Base-by-base conservation (phyloP, 1,284 basidiomycete genomes). In the Boletus mariae region DNA sequence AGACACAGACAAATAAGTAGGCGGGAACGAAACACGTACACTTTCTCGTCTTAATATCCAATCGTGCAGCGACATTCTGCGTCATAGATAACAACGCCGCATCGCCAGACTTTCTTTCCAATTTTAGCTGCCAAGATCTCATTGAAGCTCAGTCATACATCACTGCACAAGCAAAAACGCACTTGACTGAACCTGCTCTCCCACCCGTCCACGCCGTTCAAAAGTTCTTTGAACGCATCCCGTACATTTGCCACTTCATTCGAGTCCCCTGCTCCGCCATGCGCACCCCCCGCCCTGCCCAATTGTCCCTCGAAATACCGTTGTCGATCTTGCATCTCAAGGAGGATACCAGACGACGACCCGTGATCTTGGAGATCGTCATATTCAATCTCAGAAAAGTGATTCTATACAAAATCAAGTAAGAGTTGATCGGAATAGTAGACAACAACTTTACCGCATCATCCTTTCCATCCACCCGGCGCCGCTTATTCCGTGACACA, bases 311-410 rank as follows among this genome's bases (percentile, higher is more conserved):
- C 87, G 55, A 90, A 91, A 64, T 90, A 91, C 11, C 85, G 78
- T 58, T 87, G 80, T 50, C 84, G 77, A 65, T 90, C 85, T 70
- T 87, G 80, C 80, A 98, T 92, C 59, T 95, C 85, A 34, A 98
- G 77, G 1, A 85, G 68, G 29, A 97, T 90, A 1, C 90, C 91
- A 8, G 75, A 67, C 0, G 83, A 79, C 1, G 75, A 65, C 49
- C 84, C 78, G 5, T 82, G 78, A 47, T 88, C 85, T 60, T 84
- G 85, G 28, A 99, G 75, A 65, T 98, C 96, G 49, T 92, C 87
- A 17, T 96, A 77, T 55, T 94, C 90, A 54, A 98, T 89, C 63
- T 92, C 85, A 10, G 80, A 71, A 56, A 89, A 87, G 43, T 75
- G 73, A 42, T 73, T 73, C 75, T 80, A 59, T 44, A 17, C 17